Evolutionary conservation across 805 yeast species (phyloP).

Genomic region (Cyberlindnera mississippiensis): DNA sequence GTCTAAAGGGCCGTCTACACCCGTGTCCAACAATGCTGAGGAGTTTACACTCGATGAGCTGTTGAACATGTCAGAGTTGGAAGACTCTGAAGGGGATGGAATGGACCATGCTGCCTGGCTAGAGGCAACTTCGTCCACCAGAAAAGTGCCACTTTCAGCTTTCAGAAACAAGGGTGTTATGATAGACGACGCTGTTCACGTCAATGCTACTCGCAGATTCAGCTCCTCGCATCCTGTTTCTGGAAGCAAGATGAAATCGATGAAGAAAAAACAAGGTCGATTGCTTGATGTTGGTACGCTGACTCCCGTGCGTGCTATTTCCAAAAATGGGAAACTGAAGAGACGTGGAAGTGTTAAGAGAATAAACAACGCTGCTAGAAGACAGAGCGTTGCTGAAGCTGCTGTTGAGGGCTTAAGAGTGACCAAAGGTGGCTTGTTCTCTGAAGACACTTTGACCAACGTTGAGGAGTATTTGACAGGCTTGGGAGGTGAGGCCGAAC

Average conservation of each 20-base stretch:
- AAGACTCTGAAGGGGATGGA: conserved; percentile 59
- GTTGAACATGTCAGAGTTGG: conserved; percentile 83
- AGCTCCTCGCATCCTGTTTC: conserved; percentile 12
- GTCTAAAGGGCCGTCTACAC: conserved; percentile 14
- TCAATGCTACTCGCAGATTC: conserved; percentile 27
- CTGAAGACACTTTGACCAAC: conserved; percentile 68
- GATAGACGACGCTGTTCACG: conserved; percentile 26
- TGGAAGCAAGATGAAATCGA: conserved; percentile 6
- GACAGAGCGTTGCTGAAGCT: conserved; percentile 63
- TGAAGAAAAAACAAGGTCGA: conserved; percentile 12
- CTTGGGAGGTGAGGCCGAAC: conserved; percentile 39
- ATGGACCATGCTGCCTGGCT: conserved; percentile 34
- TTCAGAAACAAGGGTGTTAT: conserved; percentile 74
- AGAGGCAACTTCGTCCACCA: conserved; percentile 37
- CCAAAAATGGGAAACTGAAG: conserved; percentile 12
- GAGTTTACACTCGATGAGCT: conserved; percentile 71
- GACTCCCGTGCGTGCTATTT: conserved; percentile 19
- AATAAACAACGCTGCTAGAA: conserved; percentile 4
- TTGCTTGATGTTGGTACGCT: conserved; percentile 11
- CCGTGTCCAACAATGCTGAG: conserved; percentile 28
- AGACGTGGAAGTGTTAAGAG: conserved; percentile 22
- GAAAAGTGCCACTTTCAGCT: conserved; percentile 79
- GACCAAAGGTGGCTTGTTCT: conserved; percentile 72
- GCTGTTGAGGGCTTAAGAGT: conserved; percentile 71
- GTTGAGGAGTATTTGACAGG: conserved; percentile 68